These are phyloP conservation scores for Cymbopogon citratus DNA, from an alignment of 176 grass and related monocot species.

Conservation along the genomic window DNA sequence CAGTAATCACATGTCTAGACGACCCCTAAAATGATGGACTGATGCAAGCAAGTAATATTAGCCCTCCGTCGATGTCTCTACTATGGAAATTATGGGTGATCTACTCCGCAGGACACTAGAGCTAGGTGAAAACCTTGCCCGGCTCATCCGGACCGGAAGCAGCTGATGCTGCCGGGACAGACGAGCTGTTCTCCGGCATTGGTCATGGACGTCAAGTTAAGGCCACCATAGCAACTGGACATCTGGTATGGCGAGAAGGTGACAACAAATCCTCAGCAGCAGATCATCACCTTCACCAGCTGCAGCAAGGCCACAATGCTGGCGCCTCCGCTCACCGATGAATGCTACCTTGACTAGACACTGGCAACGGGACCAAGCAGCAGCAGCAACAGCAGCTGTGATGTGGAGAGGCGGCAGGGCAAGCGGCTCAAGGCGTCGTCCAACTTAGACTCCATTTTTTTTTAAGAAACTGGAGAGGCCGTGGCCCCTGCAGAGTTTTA, in stretches of 20 bases:
- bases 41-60: no score
- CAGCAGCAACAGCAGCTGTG: neutral
- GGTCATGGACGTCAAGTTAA: neutral
- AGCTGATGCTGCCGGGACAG: conserved; percentile 22
- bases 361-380: conserved; percentile 4
- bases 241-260: neutral
- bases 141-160: no score
- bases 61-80: no score
- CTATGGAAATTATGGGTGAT: no score
- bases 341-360: conserved; percentile 50
- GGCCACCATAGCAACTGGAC: neutral
- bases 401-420: neutral
- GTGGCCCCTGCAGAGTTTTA: no score
- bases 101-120: no score
- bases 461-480: no score
- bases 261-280: neutral
- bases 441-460: conserved; percentile 40
- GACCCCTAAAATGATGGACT: no score
- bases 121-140: no score
- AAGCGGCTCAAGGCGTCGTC: conserved; percentile 39
- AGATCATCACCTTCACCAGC: conserved; percentile 9
- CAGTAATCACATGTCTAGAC: no score
- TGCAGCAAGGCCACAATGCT: neutral
- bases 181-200: neutral
- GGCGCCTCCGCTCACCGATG: neutral